A percentile compares a stretch with the other conserved stretches of the same genome.
These are phyloP conservation scores for Pisolithus microcarpus DNA, from an alignment of 768 basidiomycete genomes.

Conservation along the genomic window DNA sequence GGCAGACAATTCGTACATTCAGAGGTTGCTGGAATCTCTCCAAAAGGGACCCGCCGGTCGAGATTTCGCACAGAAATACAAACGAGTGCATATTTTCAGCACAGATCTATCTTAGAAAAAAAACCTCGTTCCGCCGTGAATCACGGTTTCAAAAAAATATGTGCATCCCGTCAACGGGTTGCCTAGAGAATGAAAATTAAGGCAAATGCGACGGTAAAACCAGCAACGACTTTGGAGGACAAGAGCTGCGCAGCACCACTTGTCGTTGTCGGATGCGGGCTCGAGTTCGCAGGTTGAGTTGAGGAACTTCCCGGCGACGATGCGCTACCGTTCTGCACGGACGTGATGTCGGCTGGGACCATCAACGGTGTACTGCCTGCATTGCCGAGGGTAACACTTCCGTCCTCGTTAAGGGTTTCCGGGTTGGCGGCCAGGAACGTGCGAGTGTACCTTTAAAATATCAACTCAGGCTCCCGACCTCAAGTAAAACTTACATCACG, in stretches of 20 bases:
- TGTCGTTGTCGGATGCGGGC: conserved; percentile 6
- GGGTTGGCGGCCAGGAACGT: conserved; percentile 42
- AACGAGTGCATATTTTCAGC: too few relatives aligned
- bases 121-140: too few relatives aligned
- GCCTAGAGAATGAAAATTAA: conserved; percentile 14
- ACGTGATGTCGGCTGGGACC: conserved; percentile 53
- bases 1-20: too few relatives aligned
- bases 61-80: too few relatives aligned
- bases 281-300: conserved; percentile 12
- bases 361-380: conserved; percentile 41
- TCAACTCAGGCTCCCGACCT: conserved; percentile 1
- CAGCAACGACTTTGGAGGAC: conserved; percentile 45
- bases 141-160: too few relatives aligned
- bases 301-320: conserved; percentile 19
- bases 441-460: conserved; percentile 29
- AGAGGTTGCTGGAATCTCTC: too few relatives aligned
- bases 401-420: conserved; percentile 44
- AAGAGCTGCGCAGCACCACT: conserved; percentile 41
- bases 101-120: too few relatives aligned
- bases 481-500: conserved; percentile 31
- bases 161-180: background rate
- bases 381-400: conserved; percentile 42
- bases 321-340: conserved; percentile 28
- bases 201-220: conserved; percentile 41
- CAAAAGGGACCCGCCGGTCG: too few relatives aligned